A percentile compares a stretch with the other conserved stretches of the same genome.
Evolutionary conservation across 2,329 filamentous ascomycete species (phyloP).

Genomic region (Tolypocladium paradoxum): DNA sequence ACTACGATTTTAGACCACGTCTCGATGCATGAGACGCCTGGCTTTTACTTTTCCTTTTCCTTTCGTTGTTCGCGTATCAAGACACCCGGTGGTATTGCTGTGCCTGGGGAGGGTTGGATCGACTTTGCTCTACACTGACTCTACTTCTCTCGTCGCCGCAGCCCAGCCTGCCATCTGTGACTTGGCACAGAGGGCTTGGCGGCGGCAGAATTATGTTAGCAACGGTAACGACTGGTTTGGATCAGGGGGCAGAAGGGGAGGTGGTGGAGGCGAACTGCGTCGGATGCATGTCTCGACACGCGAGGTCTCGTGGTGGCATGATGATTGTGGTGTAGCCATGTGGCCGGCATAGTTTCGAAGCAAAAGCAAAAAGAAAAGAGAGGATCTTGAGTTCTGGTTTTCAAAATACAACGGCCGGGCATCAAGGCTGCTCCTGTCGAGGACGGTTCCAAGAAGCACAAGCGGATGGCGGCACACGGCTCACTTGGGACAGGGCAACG

Average conservation of each 20-base stretch:
- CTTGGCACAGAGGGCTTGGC: not conserved
- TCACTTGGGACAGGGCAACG: not conserved
- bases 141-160: slow-evolving; percentile 5
- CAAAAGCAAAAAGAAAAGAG: slow-evolving; percentile 3
- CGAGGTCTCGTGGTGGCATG: not conserved
- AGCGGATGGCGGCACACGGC: not conserved
- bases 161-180: slow-evolving; percentile 2
- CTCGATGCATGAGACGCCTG: slow-evolving; percentile 40
- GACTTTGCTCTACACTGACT: slow-evolving; percentile 8
- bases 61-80: slow-evolving; percentile 18
- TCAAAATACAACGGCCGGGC: not conserved
- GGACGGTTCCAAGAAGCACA: not conserved
- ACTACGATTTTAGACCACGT: slow-evolving; percentile 36
- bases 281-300: not conserved
- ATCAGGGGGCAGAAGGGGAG: not conserved
- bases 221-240: slow-evolving; percentile 1
- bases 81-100: slow-evolving; percentile 14
- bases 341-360: slow-evolving; percentile 4
- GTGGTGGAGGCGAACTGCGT: not conserved
- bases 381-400: slow-evolving; percentile 1
- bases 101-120: slow-evolving; percentile 13
- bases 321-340: slow-evolving; percentile 3
- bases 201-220: not conserved
- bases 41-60: slow-evolving; percentile 31
- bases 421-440: not conserved